Percentiles rank a stretch among this genome's conserved stretches.
These are phyloP conservation scores for Dactylellina drechsleri DNA, from an alignment of 2,329 filamentous ascomycete species.

Conservation along the genomic window DNA sequence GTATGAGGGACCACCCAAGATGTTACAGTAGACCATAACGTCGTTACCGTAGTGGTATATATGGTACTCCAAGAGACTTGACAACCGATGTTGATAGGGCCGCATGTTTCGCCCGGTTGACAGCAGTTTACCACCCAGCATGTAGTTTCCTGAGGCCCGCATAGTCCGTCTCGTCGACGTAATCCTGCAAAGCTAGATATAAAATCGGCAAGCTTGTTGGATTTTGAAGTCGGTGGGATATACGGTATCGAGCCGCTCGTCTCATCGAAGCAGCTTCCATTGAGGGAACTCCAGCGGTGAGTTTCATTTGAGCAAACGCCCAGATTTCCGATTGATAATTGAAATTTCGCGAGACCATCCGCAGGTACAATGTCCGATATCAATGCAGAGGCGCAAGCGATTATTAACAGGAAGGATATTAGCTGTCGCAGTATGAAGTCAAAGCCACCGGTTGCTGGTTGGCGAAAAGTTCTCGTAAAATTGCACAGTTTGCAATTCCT, in stretches of 20 bases:
- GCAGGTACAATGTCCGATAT: not conserved
- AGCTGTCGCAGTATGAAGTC: not conserved
- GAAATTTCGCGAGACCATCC: not conserved
- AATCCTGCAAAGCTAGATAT: constrained; percentile 22
- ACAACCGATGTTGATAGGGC: constrained; percentile 36
- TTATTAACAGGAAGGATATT: not conserved
- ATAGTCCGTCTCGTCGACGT: constrained; percentile 28
- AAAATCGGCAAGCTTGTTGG: constrained; percentile 7
- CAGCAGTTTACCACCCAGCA: constrained; percentile 50
- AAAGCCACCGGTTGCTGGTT: not conserved
- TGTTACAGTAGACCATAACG: constrained; percentile 36
- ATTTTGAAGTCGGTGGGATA: not conserved
- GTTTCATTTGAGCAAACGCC: constrained; percentile 44
- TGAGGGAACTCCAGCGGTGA: constrained; percentile 38
- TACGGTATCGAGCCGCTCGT: constrained; percentile 8
- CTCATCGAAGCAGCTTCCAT: constrained; percentile 46
- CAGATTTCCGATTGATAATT: not conserved
- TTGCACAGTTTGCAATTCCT: not conserved
- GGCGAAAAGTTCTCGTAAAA: not conserved
- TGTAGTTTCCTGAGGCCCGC: constrained; percentile 22
- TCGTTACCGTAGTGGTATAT: constrained; percentile 46
- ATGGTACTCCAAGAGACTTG: constrained; percentile 52
- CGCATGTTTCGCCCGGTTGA: constrained; percentile 38
- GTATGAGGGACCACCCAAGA: constrained; percentile 31
- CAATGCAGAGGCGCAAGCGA: not conserved